Conservation (phyloP, 306 rosid genomes). For the Crotalaria pallida region DNA sequence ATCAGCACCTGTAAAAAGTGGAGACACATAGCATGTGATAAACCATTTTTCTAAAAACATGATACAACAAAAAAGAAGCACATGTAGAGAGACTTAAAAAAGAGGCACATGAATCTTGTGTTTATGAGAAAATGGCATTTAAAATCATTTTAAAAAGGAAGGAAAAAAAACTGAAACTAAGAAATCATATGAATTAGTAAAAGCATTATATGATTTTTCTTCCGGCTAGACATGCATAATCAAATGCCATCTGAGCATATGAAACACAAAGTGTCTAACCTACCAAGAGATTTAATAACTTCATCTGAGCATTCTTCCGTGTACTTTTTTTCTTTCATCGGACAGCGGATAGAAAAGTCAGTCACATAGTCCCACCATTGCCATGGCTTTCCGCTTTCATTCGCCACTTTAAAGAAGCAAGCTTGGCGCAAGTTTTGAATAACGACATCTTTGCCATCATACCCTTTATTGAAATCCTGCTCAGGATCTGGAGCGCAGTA, state of each 20-base stretch:
- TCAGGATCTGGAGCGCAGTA: slow-evolving; percentile 99
- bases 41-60: slow-evolving; percentile 1
- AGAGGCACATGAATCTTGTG: neutral
- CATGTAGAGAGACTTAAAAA: neutral
- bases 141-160: neutral
- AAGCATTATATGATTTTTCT: neutral
- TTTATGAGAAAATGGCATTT: neutral
- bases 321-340: slow-evolving; percentile 73
- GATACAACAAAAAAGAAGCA: neutral
- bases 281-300: slow-evolving; percentile 86
- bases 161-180: neutral
- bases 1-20: slow-evolving; percentile 52
- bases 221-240: neutral
- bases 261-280: slow-evolving; percentile 25
- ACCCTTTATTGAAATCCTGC: slow-evolving; percentile 83
- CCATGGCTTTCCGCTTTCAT: slow-evolving; percentile 95
- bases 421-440: slow-evolving; percentile 91
- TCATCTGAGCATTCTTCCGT: slow-evolving; percentile 71
- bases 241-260: no score
- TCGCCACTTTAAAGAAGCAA: slow-evolving; percentile 83
- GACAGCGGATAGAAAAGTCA: slow-evolving; percentile 92
- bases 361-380: slow-evolving; percentile 98
- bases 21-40: neutral
- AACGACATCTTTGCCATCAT: slow-evolving; percentile 94
- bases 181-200: neutral